phyloP scores from a whole-genome alignment of 2,329 filamentous ascomycete species.

The Aspergillus ruber region DNA sequence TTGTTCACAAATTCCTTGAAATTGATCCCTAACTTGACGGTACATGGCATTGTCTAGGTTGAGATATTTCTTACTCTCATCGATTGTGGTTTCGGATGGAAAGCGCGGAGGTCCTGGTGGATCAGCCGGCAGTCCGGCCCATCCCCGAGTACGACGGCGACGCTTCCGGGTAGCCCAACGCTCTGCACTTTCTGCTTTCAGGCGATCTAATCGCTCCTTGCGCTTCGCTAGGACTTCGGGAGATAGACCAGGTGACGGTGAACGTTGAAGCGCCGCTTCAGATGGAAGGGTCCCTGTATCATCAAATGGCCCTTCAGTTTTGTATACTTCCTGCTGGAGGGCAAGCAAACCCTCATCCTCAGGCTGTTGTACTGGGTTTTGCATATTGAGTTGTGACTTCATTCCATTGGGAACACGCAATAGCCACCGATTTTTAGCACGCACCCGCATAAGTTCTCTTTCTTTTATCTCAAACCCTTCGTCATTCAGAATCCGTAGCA shows the following conservation, averaged over 20 bases:
- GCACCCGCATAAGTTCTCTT: constrained; percentile 63
- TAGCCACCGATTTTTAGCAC: constrained; percentile 62
- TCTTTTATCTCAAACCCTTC: constrained; percentile 70
- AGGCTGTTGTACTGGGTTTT: constrained; percentile 17
- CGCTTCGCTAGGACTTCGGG: constrained; percentile 47
- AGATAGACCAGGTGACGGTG: constrained; percentile 31
- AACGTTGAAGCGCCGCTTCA: constrained; percentile 13
- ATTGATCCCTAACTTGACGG: constrained; percentile 57
- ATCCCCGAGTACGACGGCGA: constrained; percentile 61
- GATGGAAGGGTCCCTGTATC: constrained; percentile 19
- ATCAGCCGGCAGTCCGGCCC: constrained; percentile 62
- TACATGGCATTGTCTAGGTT: constrained; percentile 60
- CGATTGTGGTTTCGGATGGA: constrained; percentile 74
- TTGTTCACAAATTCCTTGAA: constrained; percentile 63
- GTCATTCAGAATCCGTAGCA: constrained; percentile 61
- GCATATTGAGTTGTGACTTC: constrained; percentile 36
- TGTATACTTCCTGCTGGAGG: constrained; percentile 35
- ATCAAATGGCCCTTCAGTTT: constrained; percentile 23
- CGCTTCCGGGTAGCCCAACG: constrained; percentile 60
- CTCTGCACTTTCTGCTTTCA: constrained; percentile 56
- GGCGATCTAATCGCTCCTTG: constrained; percentile 47
- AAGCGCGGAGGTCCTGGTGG: constrained; percentile 65
- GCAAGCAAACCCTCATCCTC: constrained; percentile 34
- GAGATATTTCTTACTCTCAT: constrained; percentile 67
- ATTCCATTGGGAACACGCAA: constrained; percentile 57